phyloP scores from a whole-genome alignment of 805 yeast genomes.

The Brettanomyces sp. region DNA sequence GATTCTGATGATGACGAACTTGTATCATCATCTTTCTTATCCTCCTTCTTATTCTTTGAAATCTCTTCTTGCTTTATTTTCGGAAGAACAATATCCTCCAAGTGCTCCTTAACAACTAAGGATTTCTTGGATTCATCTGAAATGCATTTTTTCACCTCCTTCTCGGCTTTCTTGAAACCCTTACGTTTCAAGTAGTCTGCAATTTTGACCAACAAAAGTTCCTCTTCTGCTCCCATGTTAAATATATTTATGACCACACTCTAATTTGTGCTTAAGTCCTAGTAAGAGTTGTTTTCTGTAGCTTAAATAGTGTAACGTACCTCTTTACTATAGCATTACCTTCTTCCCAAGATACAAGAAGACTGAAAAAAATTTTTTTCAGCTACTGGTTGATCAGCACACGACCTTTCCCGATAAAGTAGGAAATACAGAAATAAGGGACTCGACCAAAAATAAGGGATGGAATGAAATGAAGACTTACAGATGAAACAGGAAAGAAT shows the following conservation, averaged over 20 bases:
- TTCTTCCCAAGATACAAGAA: too few relatives aligned
- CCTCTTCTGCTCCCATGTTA: slow-evolving; percentile 12
- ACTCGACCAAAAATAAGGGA: too few relatives aligned
- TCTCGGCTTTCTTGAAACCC: slow-evolving; percentile 15
- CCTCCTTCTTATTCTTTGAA: slow-evolving; percentile 5
- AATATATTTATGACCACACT: neutral
- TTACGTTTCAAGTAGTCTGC: slow-evolving; percentile 17
- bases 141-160: slow-evolving; percentile 15
- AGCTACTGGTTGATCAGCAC: too few relatives aligned
- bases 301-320: too few relatives aligned
- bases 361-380: too few relatives aligned
- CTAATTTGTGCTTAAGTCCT: neutral
- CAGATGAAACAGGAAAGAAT: too few relatives aligned
- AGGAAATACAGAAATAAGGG: too few relatives aligned
- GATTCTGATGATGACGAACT: slow-evolving; percentile 3
- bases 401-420: too few relatives aligned
- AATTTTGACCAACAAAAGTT: slow-evolving; percentile 12
- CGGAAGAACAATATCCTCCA: neutral
- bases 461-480: too few relatives aligned
- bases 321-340: too few relatives aligned
- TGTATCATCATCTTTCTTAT: slow-evolving; percentile 6
- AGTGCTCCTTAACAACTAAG: neutral
- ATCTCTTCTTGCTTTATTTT: neutral
- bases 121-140: slow-evolving; percentile 5
- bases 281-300: neutral